Evolutionary conservation across 768 basidiomycete genomes (phyloP), one percentile per base, ranked within the genome.

Genomic region (Hygrophoropsis aurantiaca): DNA sequence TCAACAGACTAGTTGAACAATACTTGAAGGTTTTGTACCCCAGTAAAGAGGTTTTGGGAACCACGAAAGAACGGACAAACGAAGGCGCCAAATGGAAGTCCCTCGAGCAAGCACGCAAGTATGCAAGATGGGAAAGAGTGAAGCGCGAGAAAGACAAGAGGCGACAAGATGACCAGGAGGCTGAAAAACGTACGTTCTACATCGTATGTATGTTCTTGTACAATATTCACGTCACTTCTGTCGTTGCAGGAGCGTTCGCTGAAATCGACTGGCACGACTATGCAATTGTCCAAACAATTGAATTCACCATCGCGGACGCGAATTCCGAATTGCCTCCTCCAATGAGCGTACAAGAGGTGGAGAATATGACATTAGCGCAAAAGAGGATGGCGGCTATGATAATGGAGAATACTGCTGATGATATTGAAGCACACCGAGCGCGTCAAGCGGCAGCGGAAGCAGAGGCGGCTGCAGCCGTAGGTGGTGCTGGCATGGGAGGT

Each of bases 181-280:
- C 93, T 46, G 93, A 97, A 60, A 77, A 84, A 70, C 78, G 91
- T 83, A 62, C 58, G 90, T 78, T 36, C n/a, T 44, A 24, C 18
- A 18, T 49, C 20, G 40, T 26, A 19, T 19, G 13, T 18, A 20
- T 34, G 16, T 6, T 32, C 10, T 27, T 30, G 21, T 46, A 19
- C 23, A 25, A 24, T 47, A 51, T 44, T 56, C 53, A 24, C 49
- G 27, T 45, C 25, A 46, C 18, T 35, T 32, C 49, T 35, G 42
- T n/a, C 33, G 47, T 43, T 5, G n/a, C 50, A 87, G 90, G 84
- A 67, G 95, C 94, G 4, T 94, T 97, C 60, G 91, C 93, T 36
- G 91, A 94, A 62, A 97, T 99, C 57, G 97, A 99, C 62, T 99
- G 97, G 97, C 93, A 99, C 60, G 97, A 98, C 63, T 98, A 97